Evolutionary conservation across 768 basidiomycete species (phyloP).

Genomic region (Myochromella boudieri): DNA sequence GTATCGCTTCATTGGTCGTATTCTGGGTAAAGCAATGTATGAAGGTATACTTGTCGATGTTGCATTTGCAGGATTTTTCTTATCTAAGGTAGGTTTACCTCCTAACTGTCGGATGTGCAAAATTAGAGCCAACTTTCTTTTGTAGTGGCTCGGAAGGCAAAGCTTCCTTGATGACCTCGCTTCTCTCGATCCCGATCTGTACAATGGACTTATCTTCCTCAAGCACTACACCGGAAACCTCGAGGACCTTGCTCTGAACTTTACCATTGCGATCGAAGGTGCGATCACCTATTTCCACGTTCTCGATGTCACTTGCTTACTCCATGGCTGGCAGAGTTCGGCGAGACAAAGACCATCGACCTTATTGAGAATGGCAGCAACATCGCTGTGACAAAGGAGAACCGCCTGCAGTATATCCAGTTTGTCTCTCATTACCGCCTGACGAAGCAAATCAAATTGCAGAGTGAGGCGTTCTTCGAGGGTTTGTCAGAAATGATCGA

Average conservation of each 20-base stretch:
- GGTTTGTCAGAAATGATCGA: conserved; percentile 93
- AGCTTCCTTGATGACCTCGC: conserved; percentile 91
- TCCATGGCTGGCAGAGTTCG: conserved; percentile 61
- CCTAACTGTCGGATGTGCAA: too few species aligned
- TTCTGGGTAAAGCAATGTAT: conserved; percentile 95
- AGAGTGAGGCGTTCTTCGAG: conserved; percentile 86
- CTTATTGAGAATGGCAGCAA: conserved; percentile 82
- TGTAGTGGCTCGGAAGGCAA: conserved; percentile 87
- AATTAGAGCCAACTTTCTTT: too few species aligned
- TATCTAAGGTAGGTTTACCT: conserved; percentile 62
- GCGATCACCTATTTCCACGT: conserved; percentile 17
- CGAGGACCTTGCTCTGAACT: conserved; percentile 88
- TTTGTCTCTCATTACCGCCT: conserved; percentile 87
- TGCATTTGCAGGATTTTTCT: conserved; percentile 93
- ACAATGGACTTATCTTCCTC: conserved; percentile 87
- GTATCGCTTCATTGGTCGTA: conserved; percentile 92
- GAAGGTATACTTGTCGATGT: conserved; percentile 95
- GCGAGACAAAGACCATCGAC: conserved; percentile 70
- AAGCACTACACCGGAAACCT: conserved; percentile 88
- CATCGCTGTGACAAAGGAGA: conserved; percentile 84
- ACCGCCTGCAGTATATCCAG: conserved; percentile 87
- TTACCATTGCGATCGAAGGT: conserved; percentile 88
- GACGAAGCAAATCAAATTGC: conserved; percentile 82
- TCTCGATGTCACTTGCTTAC: conserved; percentile 4
- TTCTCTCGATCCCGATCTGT: conserved; percentile 89